A percentile compares a stretch with the other conserved stretches of the same genome.
phyloP scores from a whole-genome alignment of 228 moss, liverwort and hornwort genomes.

The Sphagnum magellanicum region DNA sequence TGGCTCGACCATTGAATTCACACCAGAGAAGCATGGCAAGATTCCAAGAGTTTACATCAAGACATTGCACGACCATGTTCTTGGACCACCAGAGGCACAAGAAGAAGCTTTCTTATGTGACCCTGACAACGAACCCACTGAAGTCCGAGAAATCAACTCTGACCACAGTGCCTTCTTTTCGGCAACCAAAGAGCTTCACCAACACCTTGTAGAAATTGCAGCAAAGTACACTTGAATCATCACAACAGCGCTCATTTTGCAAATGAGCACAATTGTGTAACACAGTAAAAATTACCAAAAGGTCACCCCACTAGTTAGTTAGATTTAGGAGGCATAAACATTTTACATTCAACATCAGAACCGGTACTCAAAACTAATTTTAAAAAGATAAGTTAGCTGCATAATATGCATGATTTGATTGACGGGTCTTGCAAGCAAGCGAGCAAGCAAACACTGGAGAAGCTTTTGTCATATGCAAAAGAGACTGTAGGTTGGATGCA shows the following conservation, averaged over 20 bases:
- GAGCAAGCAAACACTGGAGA: no score
- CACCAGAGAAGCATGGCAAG: constrained; percentile 16
- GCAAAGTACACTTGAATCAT: constrained; percentile 12
- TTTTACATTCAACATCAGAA: no score
- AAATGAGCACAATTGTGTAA: no score
- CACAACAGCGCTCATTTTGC: not conserved
- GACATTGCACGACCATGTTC: constrained; percentile 25
- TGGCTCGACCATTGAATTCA: constrained; percentile 29
- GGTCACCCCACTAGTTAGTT: no score
- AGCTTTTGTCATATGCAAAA: no score
- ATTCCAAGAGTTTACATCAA: constrained; percentile 36
- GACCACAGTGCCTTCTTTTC: constrained; percentile 54
- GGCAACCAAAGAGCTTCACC: constrained; percentile 18
- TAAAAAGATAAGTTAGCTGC: no score
- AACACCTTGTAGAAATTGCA: constrained; percentile 25
- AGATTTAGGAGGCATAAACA: no score
- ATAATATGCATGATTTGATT: no score
- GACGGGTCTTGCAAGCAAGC: no score
- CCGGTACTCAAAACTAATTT: no score
- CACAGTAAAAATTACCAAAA: no score
- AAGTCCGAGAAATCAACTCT: constrained; percentile 23
- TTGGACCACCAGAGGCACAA: constrained; percentile 22
- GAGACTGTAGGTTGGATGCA: no score
- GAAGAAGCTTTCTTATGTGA: constrained; percentile 25
- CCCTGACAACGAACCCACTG: constrained; percentile 19